These are phyloP conservation scores for Fragilariopsis cylindrus DNA, from an alignment of 108 stramenopile species.

Conservation along the genomic window DNA sequence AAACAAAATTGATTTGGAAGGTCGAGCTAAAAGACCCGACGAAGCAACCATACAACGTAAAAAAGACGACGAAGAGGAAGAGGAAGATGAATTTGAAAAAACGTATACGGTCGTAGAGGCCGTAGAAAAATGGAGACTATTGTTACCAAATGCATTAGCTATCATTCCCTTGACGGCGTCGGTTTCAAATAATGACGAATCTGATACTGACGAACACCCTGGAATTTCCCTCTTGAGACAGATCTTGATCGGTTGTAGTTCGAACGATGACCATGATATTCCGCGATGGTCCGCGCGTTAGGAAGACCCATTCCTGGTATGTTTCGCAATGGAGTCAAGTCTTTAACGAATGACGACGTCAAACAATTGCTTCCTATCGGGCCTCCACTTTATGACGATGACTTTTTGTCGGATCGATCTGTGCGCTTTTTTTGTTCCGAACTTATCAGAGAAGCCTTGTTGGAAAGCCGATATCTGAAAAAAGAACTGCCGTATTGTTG, in stretches of 20 bases:
- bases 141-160: constrained; percentile 75
- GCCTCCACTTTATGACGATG: constrained; percentile 75
- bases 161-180: constrained; percentile 74
- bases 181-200: background rate
- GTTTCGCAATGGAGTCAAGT: constrained; percentile 49
- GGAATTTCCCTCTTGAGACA: constrained; percentile 62
- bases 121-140: constrained; percentile 65
- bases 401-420: constrained; percentile 78
- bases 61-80: constrained; percentile 19
- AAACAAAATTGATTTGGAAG: constrained; percentile 87
- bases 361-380: constrained; percentile 54
- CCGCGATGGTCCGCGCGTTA: constrained; percentile 63
- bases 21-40: constrained; percentile 24
- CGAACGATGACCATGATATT: constrained; percentile 49
- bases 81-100: constrained; percentile 25
- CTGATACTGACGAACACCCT: constrained; percentile 29
- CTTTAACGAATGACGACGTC: constrained; percentile 54
- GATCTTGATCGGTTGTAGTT: constrained; percentile 49
- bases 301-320: constrained; percentile 84
- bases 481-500: constrained; percentile 96
- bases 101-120: constrained; percentile 62
- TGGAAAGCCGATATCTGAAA: constrained; percentile 55
- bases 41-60: background rate
- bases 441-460: constrained; percentile 81
- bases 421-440: constrained; percentile 89